phyloP scores from a whole-genome alignment of 192 early-diverging fungal genomes.

The Coemansia aciculifera region DNA sequence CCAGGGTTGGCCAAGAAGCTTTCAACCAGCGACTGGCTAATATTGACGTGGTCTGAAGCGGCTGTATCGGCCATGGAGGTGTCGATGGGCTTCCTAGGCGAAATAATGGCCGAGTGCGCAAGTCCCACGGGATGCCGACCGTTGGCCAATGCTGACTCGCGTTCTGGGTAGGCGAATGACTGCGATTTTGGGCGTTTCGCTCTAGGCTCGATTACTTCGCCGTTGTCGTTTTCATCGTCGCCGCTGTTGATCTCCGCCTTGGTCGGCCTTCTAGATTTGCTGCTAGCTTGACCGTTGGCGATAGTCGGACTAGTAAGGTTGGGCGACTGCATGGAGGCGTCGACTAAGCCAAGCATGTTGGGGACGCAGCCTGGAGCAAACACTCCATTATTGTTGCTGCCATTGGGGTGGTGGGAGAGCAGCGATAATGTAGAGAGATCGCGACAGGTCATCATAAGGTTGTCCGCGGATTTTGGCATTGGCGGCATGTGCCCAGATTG shows the following conservation, averaged over 20 bases:
- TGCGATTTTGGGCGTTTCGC: slow-evolving; percentile 41
- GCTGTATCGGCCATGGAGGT: not conserved
- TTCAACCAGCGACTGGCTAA: slow-evolving; percentile 28
- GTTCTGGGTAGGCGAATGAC: slow-evolving; percentile 10
- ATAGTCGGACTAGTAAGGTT: not conserved
- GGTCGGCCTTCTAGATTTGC: not conserved
- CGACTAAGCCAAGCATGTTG: slow-evolving; percentile 19
- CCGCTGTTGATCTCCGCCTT: not conserved
- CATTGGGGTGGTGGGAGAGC: slow-evolving; percentile 15
- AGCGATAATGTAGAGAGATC: slow-evolving; percentile 40
- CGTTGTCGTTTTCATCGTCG: not conserved
- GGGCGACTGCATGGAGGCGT: not conserved
- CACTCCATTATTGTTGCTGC: not conserved
- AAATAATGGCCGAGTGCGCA: not conserved
- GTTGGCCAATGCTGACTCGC: not conserved
- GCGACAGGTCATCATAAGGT: slow-evolving; percentile 19
- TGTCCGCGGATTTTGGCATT: not conserved
- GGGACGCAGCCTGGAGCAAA: slow-evolving; percentile 11
- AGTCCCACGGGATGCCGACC: not conserved
- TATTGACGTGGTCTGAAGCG: not conserved
- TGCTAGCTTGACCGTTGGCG: slow-evolving; percentile 5
- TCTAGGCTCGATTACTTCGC: slow-evolving; percentile 7
- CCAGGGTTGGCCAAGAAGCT: slow-evolving; percentile 30
- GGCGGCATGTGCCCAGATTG: not conserved
- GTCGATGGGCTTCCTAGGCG: not conserved